A percentile compares a stretch with the other conserved stretches of the same genome.
phyloP scores from a whole-genome alignment of 2,329 filamentous ascomycete species.

The Helicocarpus griseus region DNA sequence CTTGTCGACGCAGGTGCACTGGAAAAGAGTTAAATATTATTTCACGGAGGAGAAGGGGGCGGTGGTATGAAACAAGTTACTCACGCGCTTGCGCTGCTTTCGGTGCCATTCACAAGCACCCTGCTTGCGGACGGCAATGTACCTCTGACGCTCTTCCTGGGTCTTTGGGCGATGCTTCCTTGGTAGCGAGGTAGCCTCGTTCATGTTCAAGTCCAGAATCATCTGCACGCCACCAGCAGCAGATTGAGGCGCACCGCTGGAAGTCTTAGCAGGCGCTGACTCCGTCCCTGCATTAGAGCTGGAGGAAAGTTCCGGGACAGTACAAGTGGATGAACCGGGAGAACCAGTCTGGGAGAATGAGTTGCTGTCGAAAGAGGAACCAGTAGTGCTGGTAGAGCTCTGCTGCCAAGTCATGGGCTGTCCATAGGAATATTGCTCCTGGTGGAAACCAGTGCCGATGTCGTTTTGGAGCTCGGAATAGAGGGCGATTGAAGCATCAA shows the following conservation, averaged over 20 bases:
- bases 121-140: constrained; percentile 34
- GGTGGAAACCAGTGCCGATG: constrained; percentile 4
- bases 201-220: constrained; percentile 36
- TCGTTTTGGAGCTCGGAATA: constrained; percentile 31
- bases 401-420: constrained; percentile 6
- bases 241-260: constrained; percentile 3
- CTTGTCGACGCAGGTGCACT: neutral
- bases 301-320: constrained; percentile 10
- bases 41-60: too few species aligned
- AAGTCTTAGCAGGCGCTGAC: constrained; percentile 6
- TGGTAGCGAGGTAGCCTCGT: constrained; percentile 31
- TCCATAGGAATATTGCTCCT: neutral
- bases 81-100: constrained; percentile 34
- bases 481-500: constrained; percentile 32
- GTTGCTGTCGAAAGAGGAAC: constrained; percentile 7
- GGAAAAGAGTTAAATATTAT: too few species aligned
- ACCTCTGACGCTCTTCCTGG: constrained; percentile 33
- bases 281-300: neutral
- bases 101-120: constrained; percentile 36
- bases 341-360: constrained; percentile 20
- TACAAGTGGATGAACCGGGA: constrained; percentile 16
- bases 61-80: constrained; percentile 10
- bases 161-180: constrained; percentile 34
- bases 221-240: constrained; percentile 24
- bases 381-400: constrained; percentile 7